A percentile compares a stretch with the other conserved stretches of the same genome.
Conservation (phyloP, 2,329 filamentous ascomycete species). For the Mycosphaerella arachidis region DNA sequence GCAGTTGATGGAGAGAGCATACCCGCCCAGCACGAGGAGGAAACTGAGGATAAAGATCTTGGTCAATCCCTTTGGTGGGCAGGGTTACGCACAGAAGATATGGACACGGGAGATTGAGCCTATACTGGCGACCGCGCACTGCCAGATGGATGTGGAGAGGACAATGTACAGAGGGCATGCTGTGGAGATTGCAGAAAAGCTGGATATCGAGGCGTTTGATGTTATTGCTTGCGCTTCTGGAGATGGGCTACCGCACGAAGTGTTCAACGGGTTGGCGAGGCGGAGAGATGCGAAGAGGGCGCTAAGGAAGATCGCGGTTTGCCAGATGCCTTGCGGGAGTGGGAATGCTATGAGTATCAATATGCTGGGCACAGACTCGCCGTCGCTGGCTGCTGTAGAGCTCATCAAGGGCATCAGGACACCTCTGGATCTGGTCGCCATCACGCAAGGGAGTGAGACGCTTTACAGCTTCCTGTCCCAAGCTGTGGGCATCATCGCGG, state of each 20-base stretch:
- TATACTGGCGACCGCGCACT: conserved; percentile 75
- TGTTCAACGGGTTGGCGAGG: conserved; percentile 86
- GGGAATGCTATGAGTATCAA: conserved; percentile 94
- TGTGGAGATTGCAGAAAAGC: conserved; percentile 65
- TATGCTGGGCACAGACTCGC: conserved; percentile 72
- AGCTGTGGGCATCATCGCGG: conserved; percentile 81
- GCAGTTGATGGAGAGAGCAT: conserved; percentile 64
- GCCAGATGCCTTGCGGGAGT: conserved; percentile 84
- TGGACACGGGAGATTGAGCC: conserved; percentile 75
- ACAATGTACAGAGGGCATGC: conserved; percentile 75
- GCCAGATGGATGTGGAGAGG: conserved; percentile 66
- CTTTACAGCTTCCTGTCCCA: conserved; percentile 88
- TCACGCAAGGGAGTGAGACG: conserved; percentile 74
- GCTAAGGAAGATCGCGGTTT: conserved; percentile 71
- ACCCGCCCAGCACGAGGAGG: conserved; percentile 58
- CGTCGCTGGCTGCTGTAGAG: conserved; percentile 71
- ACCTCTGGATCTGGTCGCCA: conserved; percentile 76
- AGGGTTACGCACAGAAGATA: conserved; percentile 67
- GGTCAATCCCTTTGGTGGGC: conserved; percentile 86
- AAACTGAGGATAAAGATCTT: conserved; percentile 79
- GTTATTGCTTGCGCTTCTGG: conserved; percentile 85
- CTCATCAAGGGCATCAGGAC: conserved; percentile 85
- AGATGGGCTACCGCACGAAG: conserved; percentile 85
- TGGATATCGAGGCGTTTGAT: conserved; percentile 78
- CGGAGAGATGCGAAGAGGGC: conserved; percentile 70